Evolutionary conservation across 2,329 filamentous ascomycete genomes (phyloP), one percentile per base, ranked within the genome.

Genomic region (Triangularia verruculosa): DNA sequence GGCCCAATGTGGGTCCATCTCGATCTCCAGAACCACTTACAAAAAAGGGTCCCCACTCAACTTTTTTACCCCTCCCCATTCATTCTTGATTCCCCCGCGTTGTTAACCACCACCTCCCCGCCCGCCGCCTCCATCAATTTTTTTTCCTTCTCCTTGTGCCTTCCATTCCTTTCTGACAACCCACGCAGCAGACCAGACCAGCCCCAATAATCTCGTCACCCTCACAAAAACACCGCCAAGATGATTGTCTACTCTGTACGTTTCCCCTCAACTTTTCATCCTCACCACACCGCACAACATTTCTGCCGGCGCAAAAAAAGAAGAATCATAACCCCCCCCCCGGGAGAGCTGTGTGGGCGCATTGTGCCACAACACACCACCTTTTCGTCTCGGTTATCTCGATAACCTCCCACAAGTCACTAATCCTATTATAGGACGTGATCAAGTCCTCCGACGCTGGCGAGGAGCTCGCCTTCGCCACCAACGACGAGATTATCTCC

Each of bases 401-500:
- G 15, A 52, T 22, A 52, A 7, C 17, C 17, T 24, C 17, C 17
- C 17, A 9, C 17, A 30, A 17, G 57, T 32, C 28, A 53, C 65
- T 66, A 53, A 66, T 57, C 47, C 70, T 47, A 47, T 22, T 43
- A 66, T 74, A 99, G 95, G 95, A 99, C 78, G 81, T 95, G 73
- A 78, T 97, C 80, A 91, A 47, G 39, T 20, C 39, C 39, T 47
- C 39, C 39, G 7, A 17, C 17, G 39, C 39, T 9, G 39, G 20
- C 39, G 39, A 47, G 39, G n/a, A n/a, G n/a, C 39, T 47, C 39
- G 39, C 17, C 17, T 47, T 47, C 39, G n/a, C 39, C 39, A 5
- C 87, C 79, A 91, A 83, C 70, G 94, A 97, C 82, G 95, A 99
- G 89, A 86, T 99, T 79, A 89, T 98, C 88, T 96, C 95, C 75